phyloP scores from a whole-genome alignment of 2,329 filamentous ascomycete genomes.

The Exophiala sp. region DNA sequence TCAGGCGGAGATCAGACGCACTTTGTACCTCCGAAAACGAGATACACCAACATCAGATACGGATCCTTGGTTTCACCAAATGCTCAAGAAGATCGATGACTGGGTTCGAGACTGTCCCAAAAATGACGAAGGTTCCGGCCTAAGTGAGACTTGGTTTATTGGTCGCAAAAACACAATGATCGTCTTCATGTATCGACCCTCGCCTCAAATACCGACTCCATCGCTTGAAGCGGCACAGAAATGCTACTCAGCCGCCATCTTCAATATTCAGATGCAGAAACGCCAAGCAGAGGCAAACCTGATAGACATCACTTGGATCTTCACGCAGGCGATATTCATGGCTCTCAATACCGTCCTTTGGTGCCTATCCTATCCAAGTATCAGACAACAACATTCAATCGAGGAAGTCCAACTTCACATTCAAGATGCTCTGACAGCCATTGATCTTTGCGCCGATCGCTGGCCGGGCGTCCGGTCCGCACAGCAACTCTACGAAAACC shows the following conservation, averaged over 20 bases:
- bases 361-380: constrained; percentile 81
- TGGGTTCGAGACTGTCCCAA: constrained; percentile 78
- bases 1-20: constrained; percentile 82
- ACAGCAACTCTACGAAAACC: constrained; percentile 78
- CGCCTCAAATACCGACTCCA: constrained; percentile 84
- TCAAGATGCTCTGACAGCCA: constrained; percentile 70
- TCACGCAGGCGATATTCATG: constrained; percentile 85
- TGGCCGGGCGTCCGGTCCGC: constrained; percentile 90
- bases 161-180: constrained; percentile 81
- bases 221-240: constrained; percentile 72
- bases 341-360: constrained; percentile 87
- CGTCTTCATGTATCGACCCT: constrained; percentile 82
- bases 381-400: constrained; percentile 67
- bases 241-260: constrained; percentile 78
- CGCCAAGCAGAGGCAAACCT: constrained; percentile 72
- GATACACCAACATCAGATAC: constrained; percentile 71
- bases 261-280: constrained; percentile 76
- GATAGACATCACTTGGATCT: constrained; percentile 91
- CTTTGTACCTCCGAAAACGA: constrained; percentile 80
- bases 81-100: constrained; percentile 71
- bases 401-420: constrained; percentile 75
- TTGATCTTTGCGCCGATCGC: constrained; percentile 74
- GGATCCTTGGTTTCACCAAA: constrained; percentile 81
- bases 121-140: constrained; percentile 62
- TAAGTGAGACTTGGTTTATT: constrained; percentile 73